These are phyloP conservation scores for Mallotus repandus DNA, from an alignment of 441 rosid species.

Conservation along the genomic window DNA sequence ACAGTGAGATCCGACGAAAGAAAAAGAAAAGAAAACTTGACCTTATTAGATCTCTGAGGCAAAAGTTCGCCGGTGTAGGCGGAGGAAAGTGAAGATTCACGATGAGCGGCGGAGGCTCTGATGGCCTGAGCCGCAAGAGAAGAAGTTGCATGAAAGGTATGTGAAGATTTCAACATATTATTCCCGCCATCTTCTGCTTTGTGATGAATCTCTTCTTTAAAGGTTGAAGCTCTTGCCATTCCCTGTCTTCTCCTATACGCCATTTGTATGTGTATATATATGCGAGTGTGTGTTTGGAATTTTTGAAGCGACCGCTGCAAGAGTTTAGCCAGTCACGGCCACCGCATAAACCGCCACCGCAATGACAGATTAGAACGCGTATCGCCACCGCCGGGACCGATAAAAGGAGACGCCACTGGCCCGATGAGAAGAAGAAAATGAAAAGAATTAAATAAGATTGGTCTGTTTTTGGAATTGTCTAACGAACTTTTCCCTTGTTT, in stretches of 20 bases:
- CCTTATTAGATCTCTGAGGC: conserved; percentile 56
- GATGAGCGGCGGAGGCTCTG: conserved; percentile 61
- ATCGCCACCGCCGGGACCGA: conserved; percentile 6
- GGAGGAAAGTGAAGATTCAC: conserved; percentile 45
- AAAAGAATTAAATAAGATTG: neutral
- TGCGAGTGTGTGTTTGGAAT: too few species aligned
- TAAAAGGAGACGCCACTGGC: neutral
- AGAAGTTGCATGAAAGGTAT: conserved; percentile 43
- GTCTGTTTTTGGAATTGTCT: conserved; percentile 20
- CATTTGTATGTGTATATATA: conserved; percentile 33
- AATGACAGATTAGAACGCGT: neutral
- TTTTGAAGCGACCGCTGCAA: too few species aligned
- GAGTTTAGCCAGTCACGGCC: too few species aligned
- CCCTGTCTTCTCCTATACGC: conserved; percentile 96
- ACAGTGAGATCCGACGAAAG: neutral
- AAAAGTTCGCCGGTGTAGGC: conserved; percentile 36
- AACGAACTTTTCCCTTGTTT: conserved; percentile 27
- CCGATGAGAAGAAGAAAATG: neutral
- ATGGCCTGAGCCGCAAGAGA: conserved; percentile 68
- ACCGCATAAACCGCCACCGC: neutral
- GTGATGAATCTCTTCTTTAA: conserved; percentile 64
- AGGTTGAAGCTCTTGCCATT: conserved; percentile 62
- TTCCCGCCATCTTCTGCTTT: conserved; percentile 30
- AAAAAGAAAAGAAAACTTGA: conserved; percentile 6
- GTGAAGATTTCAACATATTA: conserved; percentile 33